These are phyloP conservation scores for Parmelia sp. DNA, from an alignment of 495 filamentous ascomycete genomes.

Conservation along the genomic window DNA sequence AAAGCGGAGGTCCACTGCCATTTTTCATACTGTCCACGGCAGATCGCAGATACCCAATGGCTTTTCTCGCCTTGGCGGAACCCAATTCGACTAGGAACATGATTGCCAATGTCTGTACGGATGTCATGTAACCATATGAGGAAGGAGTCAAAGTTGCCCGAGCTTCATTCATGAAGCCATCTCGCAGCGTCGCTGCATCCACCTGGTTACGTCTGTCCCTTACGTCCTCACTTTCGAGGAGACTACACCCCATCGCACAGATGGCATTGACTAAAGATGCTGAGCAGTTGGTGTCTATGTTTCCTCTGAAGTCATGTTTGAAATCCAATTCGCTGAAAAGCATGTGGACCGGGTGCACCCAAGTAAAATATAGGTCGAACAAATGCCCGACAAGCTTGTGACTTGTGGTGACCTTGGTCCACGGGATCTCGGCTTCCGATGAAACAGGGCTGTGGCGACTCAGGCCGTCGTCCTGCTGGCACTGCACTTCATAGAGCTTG, in stretches of 20 bases:
- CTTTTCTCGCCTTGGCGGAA: constrained; percentile 29
- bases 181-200: constrained; percentile 29
- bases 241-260: constrained; percentile 38
- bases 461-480: constrained; percentile 12
- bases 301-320: constrained; percentile 28
- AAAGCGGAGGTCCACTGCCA: constrained; percentile 10
- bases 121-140: constrained; percentile 26
- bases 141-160: constrained; percentile 22
- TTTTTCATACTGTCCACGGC: constrained; percentile 24
- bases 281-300: constrained; percentile 31
- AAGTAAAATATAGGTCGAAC: constrained; percentile 41
- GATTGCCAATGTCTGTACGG: constrained; percentile 32
- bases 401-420: constrained; percentile 34
- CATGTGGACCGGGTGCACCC: constrained; percentile 41
- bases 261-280: constrained; percentile 36
- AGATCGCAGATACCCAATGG: constrained; percentile 32
- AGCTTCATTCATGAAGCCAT: constrained; percentile 34
- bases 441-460: constrained; percentile 8
- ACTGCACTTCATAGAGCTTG: constrained; percentile 14
- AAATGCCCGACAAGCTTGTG: constrained; percentile 32
- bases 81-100: constrained; percentile 34
- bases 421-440: constrained; percentile 16
- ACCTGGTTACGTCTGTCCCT: constrained; percentile 10
- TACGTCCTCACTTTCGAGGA: constrained; percentile 25
- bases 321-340: constrained; percentile 38